These are phyloP conservation scores for Lichtheimia ramosa DNA, from an alignment of 371 early-diverging fungal genomes.

Conservation along the genomic window DNA sequence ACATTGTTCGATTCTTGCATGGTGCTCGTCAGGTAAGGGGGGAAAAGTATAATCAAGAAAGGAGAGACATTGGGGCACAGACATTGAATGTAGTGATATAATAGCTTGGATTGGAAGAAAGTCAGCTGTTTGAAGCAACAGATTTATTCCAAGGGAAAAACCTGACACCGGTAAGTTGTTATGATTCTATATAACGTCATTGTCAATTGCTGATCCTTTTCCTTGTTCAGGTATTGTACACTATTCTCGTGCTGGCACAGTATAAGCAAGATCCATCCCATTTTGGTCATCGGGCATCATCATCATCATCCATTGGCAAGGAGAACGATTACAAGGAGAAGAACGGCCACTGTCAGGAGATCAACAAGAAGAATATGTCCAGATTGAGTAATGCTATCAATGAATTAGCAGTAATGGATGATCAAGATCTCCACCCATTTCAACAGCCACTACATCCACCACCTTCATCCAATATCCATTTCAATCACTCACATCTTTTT, in stretches of 20 bases:
- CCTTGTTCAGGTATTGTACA: conserved; percentile 4
- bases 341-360: neutral
- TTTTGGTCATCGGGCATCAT: neutral
- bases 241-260: conserved; percentile 9
- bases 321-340: neutral
- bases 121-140: conserved; percentile 87
- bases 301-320: neutral
- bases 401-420: neutral
- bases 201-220: neutral
- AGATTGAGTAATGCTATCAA: no score
- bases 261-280: conserved; percentile 1
- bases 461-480: neutral
- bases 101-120: conserved; percentile 70
- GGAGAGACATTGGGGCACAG: neutral
- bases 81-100: neutral
- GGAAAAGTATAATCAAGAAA: conserved; percentile 26
- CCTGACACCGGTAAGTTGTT: conserved; percentile 67
- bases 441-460: neutral
- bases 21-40: conserved; percentile 59
- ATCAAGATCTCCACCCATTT: neutral
- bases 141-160: conserved; percentile 92
- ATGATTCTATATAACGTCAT: neutral
- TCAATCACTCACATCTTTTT: no score
- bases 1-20: conserved; percentile 66
- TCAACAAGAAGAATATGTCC: conserved; percentile 1